phyloP scores from a whole-genome alignment of 164 flowering plant species.

The Berberis thunbergii region DNA sequence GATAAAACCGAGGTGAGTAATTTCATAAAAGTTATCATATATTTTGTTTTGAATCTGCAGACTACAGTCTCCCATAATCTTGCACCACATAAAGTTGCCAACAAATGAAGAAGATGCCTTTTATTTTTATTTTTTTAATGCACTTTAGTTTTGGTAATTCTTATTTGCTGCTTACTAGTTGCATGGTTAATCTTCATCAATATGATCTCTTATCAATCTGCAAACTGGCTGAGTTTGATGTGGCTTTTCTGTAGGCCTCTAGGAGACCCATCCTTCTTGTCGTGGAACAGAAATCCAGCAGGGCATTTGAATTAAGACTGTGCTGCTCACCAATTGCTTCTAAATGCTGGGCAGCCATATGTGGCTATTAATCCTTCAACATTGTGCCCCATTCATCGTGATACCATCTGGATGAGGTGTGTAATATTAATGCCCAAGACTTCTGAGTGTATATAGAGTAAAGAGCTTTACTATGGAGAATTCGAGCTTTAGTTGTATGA shows the following conservation, averaged over 20 bases:
- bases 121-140: too few species aligned
- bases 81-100: too few species aligned
- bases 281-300: conserved; percentile 68
- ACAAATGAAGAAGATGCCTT: too few species aligned
- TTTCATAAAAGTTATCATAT: neutral
- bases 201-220: neutral
- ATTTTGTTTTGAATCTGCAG: neutral
- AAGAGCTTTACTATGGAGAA: neutral
- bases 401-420: neutral
- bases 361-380: neutral
- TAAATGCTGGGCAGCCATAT: neutral
- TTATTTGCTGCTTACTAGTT: too few species aligned
- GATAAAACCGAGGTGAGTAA: conserved; percentile 59
- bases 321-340: neutral
- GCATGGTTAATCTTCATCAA: too few species aligned
- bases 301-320: conserved; percentile 25
- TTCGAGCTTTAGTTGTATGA: neutral
- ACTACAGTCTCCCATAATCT: too few species aligned
- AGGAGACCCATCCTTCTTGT: conserved; percentile 69
- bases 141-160: too few species aligned
- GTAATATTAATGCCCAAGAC: neutral
- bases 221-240: conserved; percentile 1
- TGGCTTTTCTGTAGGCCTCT: conserved; percentile 49
- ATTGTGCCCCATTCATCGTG: neutral
- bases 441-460: neutral